Evolutionary conservation across 1,284 basidiomycete species (phyloP), one percentile per base, ranked within the genome.

Genomic region (Marasmius oreades): DNA sequence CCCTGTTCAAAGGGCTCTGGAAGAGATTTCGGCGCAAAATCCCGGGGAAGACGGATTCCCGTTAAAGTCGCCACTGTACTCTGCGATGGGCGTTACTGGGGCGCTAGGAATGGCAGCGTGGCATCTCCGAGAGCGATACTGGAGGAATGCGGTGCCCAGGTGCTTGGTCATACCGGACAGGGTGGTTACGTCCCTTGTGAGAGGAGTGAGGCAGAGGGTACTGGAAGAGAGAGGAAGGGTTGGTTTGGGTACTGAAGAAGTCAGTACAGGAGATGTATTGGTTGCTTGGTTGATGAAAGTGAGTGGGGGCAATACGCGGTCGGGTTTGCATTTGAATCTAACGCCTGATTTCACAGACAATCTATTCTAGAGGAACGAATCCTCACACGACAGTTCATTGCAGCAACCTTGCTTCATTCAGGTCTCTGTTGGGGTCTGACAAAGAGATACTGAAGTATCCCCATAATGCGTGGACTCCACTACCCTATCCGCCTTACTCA

Each of bases 381-480:
- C 56, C 64, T 0, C 61, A 67, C 37, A 69, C 62, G 10, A 59
- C 63, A 3, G 63, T 73, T 14, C 69, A 73, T 55, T 70, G 69
- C 52, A 62, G 61, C 24, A 75, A 70, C 52, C 57, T 76, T 43
- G 71, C 70, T 7, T 70, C 70, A 28, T 70, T 73, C 59, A 69
- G 73, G 33, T 36, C 58, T 22, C 39, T 72, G 22, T 61, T 71
- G 12, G 55, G 62, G 18, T 58, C 62, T 23, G 59, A 62, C 18
- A 48, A 60, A n/a, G 57, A 66, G 16, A 52, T 64, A 11, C 50
- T 59, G 24, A 16, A 23, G 20, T 75, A 73, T 59, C 67, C 67
- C 0, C 74, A 76, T 63, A 77, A 76, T 51, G 68, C 70, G 1
- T 73, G 71, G 56, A 55, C 70, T 4, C 73, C 74, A 0, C 63